Evolutionary conservation across 1,284 basidiomycete species (phyloP).

Genomic region (Moniliella sp.): DNA sequence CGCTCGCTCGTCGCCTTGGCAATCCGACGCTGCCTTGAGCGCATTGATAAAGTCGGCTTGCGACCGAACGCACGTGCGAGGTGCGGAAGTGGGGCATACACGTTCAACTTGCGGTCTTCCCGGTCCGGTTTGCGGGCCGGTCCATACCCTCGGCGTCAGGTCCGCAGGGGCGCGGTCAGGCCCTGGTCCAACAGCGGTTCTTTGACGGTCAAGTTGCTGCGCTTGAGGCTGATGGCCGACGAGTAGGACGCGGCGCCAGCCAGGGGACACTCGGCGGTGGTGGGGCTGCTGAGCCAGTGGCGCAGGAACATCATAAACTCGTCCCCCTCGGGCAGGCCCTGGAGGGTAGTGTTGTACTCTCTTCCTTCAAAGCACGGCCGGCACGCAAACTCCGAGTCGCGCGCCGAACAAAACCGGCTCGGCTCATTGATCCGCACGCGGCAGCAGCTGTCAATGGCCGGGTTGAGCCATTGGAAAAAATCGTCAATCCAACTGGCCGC

Average conservation of each 20-base stretch:
- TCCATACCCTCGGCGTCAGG: too few species aligned
- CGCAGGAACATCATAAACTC: conserved; percentile 73
- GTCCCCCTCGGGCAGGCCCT: conserved; percentile 60
- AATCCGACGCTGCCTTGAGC: conserved; percentile 60
- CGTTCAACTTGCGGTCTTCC: too few species aligned
- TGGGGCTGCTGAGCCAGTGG: conserved; percentile 72
- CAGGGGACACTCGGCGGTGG: conserved; percentile 66
- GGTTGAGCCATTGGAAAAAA: conserved; percentile 80
- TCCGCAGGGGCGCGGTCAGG: too few species aligned
- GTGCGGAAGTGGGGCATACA: conserved; percentile 40
- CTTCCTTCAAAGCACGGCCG: conserved; percentile 57
- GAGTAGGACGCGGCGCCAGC: conserved; percentile 74
- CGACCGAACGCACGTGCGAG: conserved; percentile 65
- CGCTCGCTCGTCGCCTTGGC: conserved; percentile 49
- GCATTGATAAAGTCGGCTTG: conserved; percentile 82
- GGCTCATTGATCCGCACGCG: conserved; percentile 60
- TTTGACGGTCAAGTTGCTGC: too few species aligned
- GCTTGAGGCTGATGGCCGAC: conserved; percentile 38
- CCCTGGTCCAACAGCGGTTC: background rate
- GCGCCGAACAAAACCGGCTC: conserved; percentile 52
- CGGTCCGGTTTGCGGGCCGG: too few species aligned
- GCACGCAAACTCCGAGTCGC: conserved; percentile 53
- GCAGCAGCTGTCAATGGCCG: conserved; percentile 64
- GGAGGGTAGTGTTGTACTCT: conserved; percentile 84
- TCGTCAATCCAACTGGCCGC: conserved; percentile 44